Conservation (phyloP, 2,329 filamentous ascomycete genomes). For the Colletotrichum shisoi region DNA sequence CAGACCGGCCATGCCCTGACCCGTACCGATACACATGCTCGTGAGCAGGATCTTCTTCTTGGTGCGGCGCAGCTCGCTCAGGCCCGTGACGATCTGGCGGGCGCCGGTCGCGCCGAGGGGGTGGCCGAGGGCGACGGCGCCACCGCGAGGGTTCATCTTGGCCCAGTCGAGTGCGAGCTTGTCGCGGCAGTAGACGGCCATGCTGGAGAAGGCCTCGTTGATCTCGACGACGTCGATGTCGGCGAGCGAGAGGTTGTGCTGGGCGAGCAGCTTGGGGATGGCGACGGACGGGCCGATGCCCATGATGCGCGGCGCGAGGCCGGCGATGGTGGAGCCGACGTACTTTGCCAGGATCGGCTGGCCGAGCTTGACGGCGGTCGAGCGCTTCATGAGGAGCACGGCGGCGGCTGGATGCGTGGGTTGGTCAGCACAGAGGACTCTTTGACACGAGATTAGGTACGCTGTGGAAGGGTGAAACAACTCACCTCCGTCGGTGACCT, state of each 20-base stretch:
- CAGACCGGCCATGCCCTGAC: constrained; percentile 73
- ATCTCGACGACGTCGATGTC: constrained; percentile 92
- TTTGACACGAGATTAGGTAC: background rate
- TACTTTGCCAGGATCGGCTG: constrained; percentile 96
- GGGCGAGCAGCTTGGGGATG: constrained; percentile 82
- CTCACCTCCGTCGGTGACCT: constrained; percentile 88
- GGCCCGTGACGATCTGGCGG: constrained; percentile 85
- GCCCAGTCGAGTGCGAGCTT: constrained; percentile 72
- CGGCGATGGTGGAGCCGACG: constrained; percentile 88
- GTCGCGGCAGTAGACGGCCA: constrained; percentile 92
- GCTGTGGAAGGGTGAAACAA: constrained; percentile 30
- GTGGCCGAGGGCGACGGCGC: constrained; percentile 84
- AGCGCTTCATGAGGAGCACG: constrained; percentile 91
- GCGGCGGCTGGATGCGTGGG: constrained; percentile 69
- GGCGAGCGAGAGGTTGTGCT: constrained; percentile 78
- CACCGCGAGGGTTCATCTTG: constrained; percentile 84
- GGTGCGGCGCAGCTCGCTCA: constrained; percentile 82
- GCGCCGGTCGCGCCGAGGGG: constrained; percentile 81
- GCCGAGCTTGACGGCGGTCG: constrained; percentile 82
- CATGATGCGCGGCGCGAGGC: constrained; percentile 94
- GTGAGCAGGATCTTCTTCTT: constrained; percentile 93
- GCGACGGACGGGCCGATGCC: constrained; percentile 82
- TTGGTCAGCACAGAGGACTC: background rate
- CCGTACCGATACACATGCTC: constrained; percentile 84
- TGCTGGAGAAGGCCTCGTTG: constrained; percentile 97